A percentile compares a stretch with the other conserved stretches of the same genome.
These are phyloP conservation scores for Ormosia emarginata DNA, from an alignment of 306 rosid species.

Conservation along the genomic window DNA sequence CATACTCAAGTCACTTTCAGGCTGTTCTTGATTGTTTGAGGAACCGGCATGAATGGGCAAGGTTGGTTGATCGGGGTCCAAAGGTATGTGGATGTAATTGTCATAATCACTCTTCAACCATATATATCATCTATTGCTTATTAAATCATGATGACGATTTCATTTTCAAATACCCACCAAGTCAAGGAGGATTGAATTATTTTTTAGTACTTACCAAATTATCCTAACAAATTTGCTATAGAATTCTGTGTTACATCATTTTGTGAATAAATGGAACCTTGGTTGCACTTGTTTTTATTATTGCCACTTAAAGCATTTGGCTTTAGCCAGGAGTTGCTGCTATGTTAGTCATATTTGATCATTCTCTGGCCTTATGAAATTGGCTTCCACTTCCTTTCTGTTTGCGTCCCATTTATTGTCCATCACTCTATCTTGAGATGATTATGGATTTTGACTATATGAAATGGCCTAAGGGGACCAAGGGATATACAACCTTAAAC, in stretches of 20 bases:
- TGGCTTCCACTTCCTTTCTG: not conserved
- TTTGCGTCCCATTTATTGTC: not conserved
- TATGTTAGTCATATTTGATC: constrained; percentile 12
- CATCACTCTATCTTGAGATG: not conserved
- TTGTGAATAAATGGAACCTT: not conserved
- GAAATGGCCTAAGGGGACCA: not conserved
- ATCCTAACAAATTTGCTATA: not conserved
- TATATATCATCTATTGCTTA: not conserved
- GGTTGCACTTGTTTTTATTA: not conserved
- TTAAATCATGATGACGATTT: constrained; percentile 9
- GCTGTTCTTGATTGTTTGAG: constrained; percentile 97
- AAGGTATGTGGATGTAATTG: constrained; percentile 55
- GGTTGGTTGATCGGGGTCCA: constrained; percentile 94
- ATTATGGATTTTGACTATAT: constrained; percentile 8
- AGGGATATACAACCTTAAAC: not conserved
- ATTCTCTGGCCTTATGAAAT: not conserved
- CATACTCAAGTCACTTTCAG: constrained; percentile 94
- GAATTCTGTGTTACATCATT: not conserved
- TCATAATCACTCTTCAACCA: not conserved
- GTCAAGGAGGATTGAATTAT: constrained; percentile 6
- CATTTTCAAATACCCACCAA: not conserved
- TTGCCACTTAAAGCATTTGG: not conserved
- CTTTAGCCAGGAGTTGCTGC: not conserved
- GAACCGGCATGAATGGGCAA: constrained; percentile 96
- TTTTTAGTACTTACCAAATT: not conserved